These are phyloP conservation scores for Tolypocladium pustulatum DNA, from an alignment of 2,329 filamentous ascomycete species.

Conservation along the genomic window DNA sequence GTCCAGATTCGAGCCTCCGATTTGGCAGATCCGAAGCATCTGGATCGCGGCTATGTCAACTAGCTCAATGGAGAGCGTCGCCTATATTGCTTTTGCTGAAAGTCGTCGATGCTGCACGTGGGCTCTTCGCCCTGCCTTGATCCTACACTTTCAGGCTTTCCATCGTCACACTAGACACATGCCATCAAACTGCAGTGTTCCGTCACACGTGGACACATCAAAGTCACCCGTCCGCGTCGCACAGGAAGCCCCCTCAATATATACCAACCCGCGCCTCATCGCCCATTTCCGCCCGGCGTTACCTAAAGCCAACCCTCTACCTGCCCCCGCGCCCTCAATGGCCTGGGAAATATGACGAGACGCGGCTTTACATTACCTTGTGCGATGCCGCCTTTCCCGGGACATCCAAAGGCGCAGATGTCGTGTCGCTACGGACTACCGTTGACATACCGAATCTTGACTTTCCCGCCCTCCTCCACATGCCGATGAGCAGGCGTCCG, in stretches of 20 bases:
- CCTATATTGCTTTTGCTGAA: not conserved
- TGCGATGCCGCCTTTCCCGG: not conserved
- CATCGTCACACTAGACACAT: not conserved
- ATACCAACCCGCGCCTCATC: not conserved
- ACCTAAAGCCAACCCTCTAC: not conserved
- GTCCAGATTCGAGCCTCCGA: not conserved
- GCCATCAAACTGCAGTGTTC: conserved; percentile 1
- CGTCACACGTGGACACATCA: not conserved
- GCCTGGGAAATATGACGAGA: not conserved
- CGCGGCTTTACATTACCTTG: not conserved
- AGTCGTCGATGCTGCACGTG: not conserved
- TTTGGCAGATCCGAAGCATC: not conserved
- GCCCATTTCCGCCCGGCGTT: conserved; percentile 1
- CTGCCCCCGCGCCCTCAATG: not conserved
- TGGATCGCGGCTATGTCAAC: not conserved
- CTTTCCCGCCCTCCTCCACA: not conserved
- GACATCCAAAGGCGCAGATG: not conserved
- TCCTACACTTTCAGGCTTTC: not conserved
- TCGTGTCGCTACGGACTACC: not conserved
- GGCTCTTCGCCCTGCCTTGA: not conserved
- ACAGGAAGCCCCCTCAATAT: not conserved
- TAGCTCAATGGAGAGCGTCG: not conserved
- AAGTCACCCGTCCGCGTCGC: not conserved
- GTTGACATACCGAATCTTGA: not conserved
- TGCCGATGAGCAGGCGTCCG: not conserved